A percentile compares a stretch with the other conserved stretches of the same genome.
Evolutionary conservation across 2,329 filamentous ascomycete species (phyloP).

Genomic region (Aspergillus tubingensis): DNA sequence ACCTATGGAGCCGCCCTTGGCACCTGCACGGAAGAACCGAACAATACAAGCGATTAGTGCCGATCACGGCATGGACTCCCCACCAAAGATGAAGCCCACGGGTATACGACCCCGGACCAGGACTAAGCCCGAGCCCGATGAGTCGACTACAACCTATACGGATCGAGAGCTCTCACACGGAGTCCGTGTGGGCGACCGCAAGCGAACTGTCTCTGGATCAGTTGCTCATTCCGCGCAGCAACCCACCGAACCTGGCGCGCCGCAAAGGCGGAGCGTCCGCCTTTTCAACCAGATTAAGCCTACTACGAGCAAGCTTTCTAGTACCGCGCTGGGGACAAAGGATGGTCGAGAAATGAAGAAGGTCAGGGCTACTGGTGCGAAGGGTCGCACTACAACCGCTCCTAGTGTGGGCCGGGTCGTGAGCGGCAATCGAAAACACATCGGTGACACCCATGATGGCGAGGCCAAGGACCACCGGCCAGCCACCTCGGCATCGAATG

Average conservation of each 20-base stretch:
- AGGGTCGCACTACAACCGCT: conserved; percentile 64
- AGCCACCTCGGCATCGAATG: conserved; percentile 34
- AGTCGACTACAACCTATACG: conserved; percentile 35
- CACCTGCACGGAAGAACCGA: conserved; percentile 53
- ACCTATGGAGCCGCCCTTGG: conserved; percentile 46
- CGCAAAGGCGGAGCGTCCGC: conserved; percentile 70
- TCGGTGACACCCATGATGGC: conserved; percentile 59
- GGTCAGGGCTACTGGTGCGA: conserved; percentile 73
- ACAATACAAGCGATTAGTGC: conserved; percentile 57
- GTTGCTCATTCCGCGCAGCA: conserved; percentile 56
- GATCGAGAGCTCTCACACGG: conserved; percentile 36
- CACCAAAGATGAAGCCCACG: conserved; percentile 65
- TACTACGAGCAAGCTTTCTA: conserved; percentile 63
- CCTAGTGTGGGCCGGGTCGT: conserved; percentile 82
- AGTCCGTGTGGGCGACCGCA: conserved; percentile 63
- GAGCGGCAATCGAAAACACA: conserved; percentile 82
- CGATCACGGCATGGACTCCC: conserved; percentile 55
- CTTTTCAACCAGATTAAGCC: conserved; percentile 72
- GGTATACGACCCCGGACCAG: conserved; percentile 46
- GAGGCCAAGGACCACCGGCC: conserved; percentile 64
- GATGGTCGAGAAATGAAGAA: conserved; percentile 78
- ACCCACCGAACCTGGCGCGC: conserved; percentile 63
- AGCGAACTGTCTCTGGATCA: conserved; percentile 90
- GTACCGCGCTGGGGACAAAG: conserved; percentile 59
- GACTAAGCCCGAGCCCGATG: conserved; percentile 42